phyloP scores from a whole-genome alignment of 257 asterid genomes.

The Plantago elongata region DNA sequence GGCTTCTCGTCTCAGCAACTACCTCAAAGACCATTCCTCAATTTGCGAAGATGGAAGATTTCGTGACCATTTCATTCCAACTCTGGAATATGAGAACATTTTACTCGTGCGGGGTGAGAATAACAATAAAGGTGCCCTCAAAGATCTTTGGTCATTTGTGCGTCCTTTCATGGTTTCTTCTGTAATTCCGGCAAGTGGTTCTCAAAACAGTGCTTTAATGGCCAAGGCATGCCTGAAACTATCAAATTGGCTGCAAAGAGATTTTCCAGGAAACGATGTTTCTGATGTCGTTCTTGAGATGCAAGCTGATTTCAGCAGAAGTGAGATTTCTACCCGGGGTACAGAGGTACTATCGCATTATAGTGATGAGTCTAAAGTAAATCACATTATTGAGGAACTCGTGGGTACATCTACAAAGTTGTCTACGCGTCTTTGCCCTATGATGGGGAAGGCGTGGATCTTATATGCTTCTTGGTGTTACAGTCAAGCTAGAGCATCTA shows the following conservation, averaged over 20 bases:
- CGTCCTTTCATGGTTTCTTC: constrained; percentile 55
- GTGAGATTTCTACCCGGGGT: constrained; percentile 39
- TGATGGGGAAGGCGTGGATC: constrained; percentile 94
- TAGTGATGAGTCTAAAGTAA: constrained; percentile 34
- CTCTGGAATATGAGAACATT: constrained; percentile 66
- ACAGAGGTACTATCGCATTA: constrained; percentile 30
- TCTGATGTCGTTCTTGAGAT: constrained; percentile 50
- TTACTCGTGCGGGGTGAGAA: constrained; percentile 69
- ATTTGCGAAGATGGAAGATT: constrained; percentile 48
- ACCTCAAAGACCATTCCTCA: constrained; percentile 52
- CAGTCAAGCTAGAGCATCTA: constrained; percentile 59
- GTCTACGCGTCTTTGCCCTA: constrained; percentile 83
- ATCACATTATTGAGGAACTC: constrained; percentile 57
- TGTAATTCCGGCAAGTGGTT: constrained; percentile 35
- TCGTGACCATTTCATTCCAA: constrained; percentile 48
- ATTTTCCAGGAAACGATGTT: constrained; percentile 35
- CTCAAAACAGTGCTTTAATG: constrained; percentile 55
- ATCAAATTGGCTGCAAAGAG: constrained; percentile 69
- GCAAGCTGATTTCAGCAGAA: constrained; percentile 45
- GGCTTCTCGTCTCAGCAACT: constrained; percentile 68
- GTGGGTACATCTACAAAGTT: constrained; percentile 66
- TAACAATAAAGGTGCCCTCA: constrained; percentile 67
- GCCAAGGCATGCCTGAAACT: constrained; percentile 96
- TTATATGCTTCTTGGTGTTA: constrained; percentile 95
- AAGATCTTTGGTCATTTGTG: constrained; percentile 68